These are phyloP conservation scores for Naganishia randhawae DNA, from an alignment of 768 basidiomycete genomes.

Conservation along the genomic window DNA sequence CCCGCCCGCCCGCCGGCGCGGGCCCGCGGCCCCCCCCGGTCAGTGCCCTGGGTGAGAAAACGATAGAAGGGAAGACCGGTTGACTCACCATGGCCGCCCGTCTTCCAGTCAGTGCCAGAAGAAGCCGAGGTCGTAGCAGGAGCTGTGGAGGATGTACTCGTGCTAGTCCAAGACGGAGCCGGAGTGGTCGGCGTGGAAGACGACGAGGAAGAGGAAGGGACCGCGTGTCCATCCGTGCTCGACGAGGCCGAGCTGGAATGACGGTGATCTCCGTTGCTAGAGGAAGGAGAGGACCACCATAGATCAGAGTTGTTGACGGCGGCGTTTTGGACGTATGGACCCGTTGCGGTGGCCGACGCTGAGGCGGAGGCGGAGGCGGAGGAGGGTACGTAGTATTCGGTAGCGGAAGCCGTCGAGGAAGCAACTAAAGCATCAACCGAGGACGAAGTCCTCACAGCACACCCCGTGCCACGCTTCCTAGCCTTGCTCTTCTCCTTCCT, in stretches of 20 bases:
- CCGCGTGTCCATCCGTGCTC: background rate
- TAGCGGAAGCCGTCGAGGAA: constrained; percentile 32
- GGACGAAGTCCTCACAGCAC: constrained; percentile 3
- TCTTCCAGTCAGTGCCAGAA: constrained; percentile 27
- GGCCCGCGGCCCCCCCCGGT: too few relatives aligned
- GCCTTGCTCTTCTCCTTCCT: background rate
- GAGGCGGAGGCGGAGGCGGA: constrained; percentile 33
- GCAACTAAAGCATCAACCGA: background rate
- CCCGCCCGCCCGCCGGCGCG: too few relatives aligned
- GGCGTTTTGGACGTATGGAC: constrained; percentile 11
- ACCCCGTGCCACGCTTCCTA: too few relatives aligned
- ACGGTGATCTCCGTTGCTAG: background rate
- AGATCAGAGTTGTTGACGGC: constrained; percentile 28
- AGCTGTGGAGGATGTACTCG: constrained; percentile 14
- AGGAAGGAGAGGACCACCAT: constrained; percentile 27
- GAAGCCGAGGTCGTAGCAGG: constrained; percentile 30
- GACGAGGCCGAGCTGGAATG: constrained; percentile 23
- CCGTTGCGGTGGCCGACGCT: constrained; percentile 21
- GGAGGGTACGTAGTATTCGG: constrained; percentile 25
- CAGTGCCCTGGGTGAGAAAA: too few relatives aligned
- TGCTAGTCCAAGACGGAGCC: constrained; percentile 2
- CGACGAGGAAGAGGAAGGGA: constrained; percentile 25
- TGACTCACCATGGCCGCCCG: constrained; percentile 18
- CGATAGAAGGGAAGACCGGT: too few relatives aligned
- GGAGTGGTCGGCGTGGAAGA: constrained; percentile 15